These are phyloP conservation scores for Podospora conica DNA, from an alignment of 495 filamentous ascomycete species.

Conservation along the genomic window DNA sequence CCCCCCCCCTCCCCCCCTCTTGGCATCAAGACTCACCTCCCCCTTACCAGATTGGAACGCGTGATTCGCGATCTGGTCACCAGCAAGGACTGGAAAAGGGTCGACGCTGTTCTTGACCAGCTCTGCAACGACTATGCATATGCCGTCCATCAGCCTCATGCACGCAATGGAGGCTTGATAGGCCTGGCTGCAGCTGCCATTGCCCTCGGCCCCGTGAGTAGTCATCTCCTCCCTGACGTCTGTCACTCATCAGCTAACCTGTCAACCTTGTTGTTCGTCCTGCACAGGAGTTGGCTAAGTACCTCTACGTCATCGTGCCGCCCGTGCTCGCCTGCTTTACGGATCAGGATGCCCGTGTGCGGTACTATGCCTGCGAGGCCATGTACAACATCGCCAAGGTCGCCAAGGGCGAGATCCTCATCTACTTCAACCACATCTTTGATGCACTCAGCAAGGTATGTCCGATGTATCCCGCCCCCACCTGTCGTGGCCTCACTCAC, in stretches of 20 bases:
- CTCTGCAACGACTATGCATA: conserved; percentile 97
- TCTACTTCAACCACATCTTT: conserved; percentile 98
- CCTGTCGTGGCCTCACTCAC: conserved; percentile 2
- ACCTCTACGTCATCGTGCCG: conserved; percentile 87
- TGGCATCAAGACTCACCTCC: conserved; percentile 1
- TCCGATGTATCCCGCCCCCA: neutral
- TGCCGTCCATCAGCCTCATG: conserved; percentile 94
- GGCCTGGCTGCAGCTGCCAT: conserved; percentile 95
- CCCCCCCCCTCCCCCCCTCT: neutral
- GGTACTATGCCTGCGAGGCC: conserved; percentile 98
- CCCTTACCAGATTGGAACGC: conserved; percentile 55
- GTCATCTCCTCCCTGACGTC: conserved; percentile 26
- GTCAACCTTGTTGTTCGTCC: conserved; percentile 9
- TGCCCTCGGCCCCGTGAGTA: conserved; percentile 74
- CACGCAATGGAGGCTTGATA: conserved; percentile 92
- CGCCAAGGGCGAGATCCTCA: conserved; percentile 91
- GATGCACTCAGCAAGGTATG: conserved; percentile 91
- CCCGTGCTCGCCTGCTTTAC: conserved; percentile 98
- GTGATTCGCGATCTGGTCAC: conserved; percentile 80
- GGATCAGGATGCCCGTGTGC: conserved; percentile 95
- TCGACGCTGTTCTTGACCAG: conserved; percentile 85
- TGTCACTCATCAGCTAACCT: neutral
- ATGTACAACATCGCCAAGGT: conserved; percentile 99
- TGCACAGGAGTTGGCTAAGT: conserved; percentile 72
- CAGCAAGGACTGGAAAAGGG: conserved; percentile 66